Base-by-base conservation (phyloP, 2,329 filamentous ascomycete genomes). In the Dactylellina parvicollis region DNA sequence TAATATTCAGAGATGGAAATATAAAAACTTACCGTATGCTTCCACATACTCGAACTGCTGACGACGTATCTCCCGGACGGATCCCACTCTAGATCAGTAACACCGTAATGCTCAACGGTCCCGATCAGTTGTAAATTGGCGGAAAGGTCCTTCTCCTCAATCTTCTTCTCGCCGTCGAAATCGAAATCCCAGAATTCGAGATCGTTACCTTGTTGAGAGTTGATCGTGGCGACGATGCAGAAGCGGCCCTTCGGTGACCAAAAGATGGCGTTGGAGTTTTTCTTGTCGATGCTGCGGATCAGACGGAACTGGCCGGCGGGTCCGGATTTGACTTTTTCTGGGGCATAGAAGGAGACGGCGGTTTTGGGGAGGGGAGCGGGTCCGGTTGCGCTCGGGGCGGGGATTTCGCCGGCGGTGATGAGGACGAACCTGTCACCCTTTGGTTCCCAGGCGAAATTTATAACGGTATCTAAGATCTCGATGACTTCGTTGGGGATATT, bases 361-460 rank as follows among this genome's bases (percentile, higher is more conserved):
- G 95, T 98, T 86, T 99, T 99, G 75, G 95, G 93, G 18, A 76
- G 57, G 3, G 91, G 87, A 5, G 96, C 92, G 10, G 91, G 92
- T 9, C 91, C 89, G 44, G 89, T 88, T 38, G 88, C 88, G 40
- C 89, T 85, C 1, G 91, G 88, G 7, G 70, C 54, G 9, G 76
- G 66, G 4, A 75, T 55, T 83, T 99, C 95, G 9, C 92, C 90
- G 16, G 92, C 95, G 34, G 93, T 97, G 83, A 99, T 99, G 80
- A 97, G 89, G 76, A 97, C 92, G 81, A 99, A 99, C 38, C 95
- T 90, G 81, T 96, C 93, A 75, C 95, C 95, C 84, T 97, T 97
- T 75, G 95, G 95, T 80, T 99, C 95, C 95, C 95, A 99, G 8
- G 95, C 92, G 80, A 99, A 99, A 85, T 99, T 99, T 84, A 99